Conservation (phyloP, 768 basidiomycete species). For the Russula vinacea region DNA sequence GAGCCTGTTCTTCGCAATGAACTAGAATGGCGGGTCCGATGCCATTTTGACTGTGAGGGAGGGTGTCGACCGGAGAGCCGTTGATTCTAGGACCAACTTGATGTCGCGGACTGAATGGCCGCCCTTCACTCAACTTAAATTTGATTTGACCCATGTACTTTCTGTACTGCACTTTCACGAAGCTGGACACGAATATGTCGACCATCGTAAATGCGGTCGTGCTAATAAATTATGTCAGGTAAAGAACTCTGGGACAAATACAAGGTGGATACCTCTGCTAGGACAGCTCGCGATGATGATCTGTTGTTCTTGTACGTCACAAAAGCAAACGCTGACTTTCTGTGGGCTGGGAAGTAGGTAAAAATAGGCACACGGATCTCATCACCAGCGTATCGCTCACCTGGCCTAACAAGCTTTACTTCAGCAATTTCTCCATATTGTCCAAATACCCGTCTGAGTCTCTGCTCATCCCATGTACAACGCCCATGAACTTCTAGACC, state of each 20-base stretch:
- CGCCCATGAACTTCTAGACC: constrained; percentile 65
- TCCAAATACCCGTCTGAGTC: constrained; percentile 55
- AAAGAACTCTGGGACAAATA: background rate
- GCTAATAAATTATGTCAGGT: constrained; percentile 42
- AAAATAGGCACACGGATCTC: constrained; percentile 1
- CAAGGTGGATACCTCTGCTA: constrained; percentile 47
- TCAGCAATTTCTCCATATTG: constrained; percentile 63
- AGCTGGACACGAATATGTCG: constrained; percentile 73
- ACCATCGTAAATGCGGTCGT: constrained; percentile 65
- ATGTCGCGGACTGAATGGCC: constrained; percentile 24
- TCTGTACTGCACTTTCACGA: constrained; percentile 60
- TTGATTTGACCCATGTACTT: constrained; percentile 33
- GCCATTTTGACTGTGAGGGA: constrained; percentile 8
- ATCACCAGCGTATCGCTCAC: constrained; percentile 42
- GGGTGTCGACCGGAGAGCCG: constrained; percentile 7
- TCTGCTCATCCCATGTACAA: constrained; percentile 66
- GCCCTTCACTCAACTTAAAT: constrained; percentile 13
- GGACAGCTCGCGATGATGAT: constrained; percentile 62
- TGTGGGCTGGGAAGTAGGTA: constrained; percentile 46
- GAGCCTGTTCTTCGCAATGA: constrained; percentile 5
- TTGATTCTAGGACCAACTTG: constrained; percentile 5
- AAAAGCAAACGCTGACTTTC: constrained; percentile 73
- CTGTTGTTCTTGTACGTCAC: constrained; percentile 65
- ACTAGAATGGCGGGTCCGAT: background rate
- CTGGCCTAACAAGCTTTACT: constrained; percentile 62